These are phyloP conservation scores for Saussurea involucrata DNA, from an alignment of 129 eudicot species.

Conservation along the genomic window DNA sequence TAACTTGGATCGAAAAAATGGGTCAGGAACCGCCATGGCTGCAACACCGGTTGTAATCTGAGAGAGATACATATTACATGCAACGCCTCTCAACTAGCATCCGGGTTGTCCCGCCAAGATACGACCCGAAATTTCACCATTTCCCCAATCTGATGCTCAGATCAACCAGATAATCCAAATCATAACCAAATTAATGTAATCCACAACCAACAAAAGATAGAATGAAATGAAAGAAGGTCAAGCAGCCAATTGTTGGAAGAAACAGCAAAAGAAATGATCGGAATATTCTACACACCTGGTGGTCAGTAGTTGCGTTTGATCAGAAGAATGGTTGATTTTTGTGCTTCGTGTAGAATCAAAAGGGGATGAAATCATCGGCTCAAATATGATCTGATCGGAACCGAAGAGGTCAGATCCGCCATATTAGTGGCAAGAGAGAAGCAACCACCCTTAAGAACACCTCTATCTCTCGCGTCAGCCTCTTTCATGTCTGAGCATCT, in stretches of 20 bases:
- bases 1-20: background rate
- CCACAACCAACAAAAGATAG: background rate
- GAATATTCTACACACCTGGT: background rate
- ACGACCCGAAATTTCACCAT: slow-evolving; percentile 9
- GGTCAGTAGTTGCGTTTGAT: background rate
- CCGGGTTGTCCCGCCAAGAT: too few species aligned
- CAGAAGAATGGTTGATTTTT: background rate
- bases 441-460: background rate
- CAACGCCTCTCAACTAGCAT: background rate
- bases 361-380: slow-evolving; percentile 7
- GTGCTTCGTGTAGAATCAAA: background rate
- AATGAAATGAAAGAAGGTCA: background rate
- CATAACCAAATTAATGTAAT: background rate
- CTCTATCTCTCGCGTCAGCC: slow-evolving; percentile 3
- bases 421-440: background rate
- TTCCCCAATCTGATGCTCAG: slow-evolving; percentile 10
- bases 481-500: slow-evolving; percentile 12
- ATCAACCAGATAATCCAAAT: background rate
- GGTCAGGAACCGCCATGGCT: slow-evolving; percentile 8
- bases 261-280: background rate
- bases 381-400: background rate
- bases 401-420: background rate
- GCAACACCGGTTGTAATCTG: background rate
- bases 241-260: background rate
- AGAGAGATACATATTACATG: background rate